phyloP scores from a whole-genome alignment of 441 rosid genomes.

The Corymbia calophylla region DNA sequence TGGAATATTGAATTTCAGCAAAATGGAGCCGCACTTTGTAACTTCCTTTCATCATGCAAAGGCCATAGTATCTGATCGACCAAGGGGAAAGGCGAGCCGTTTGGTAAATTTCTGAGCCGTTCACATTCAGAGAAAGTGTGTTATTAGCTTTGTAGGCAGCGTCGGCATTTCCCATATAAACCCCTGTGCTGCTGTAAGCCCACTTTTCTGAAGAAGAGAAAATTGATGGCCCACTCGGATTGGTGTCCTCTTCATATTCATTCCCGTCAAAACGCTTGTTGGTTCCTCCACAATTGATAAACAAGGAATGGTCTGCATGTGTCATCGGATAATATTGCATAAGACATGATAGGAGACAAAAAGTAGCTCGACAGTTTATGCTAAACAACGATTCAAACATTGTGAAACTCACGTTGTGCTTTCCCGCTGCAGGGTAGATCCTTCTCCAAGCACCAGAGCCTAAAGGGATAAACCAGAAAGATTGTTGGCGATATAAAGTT shows the following conservation, averaged over 20 bases:
- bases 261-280: slow-evolving; percentile 2
- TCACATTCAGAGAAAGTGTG: slow-evolving; percentile 18
- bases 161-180: not conserved
- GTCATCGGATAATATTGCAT: not conserved
- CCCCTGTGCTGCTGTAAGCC: slow-evolving; percentile 77
- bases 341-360: not conserved
- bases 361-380: not conserved
- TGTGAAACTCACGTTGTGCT: slow-evolving; percentile 30
- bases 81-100: slow-evolving; percentile 70
- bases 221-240: slow-evolving; percentile 17
- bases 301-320: slow-evolving; percentile 53
- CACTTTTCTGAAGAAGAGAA: slow-evolving; percentile 30
- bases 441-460: slow-evolving; percentile 62
- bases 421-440: slow-evolving; percentile 45
- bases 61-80: slow-evolving; percentile 61
- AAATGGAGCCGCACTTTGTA: not conserved
- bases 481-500: not conserved
- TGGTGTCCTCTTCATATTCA: slow-evolving; percentile 40
- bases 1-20: not conserved
- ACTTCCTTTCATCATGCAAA: not conserved
- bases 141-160: slow-evolving; percentile 20
- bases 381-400: not conserved
- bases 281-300: slow-evolving; percentile 75
- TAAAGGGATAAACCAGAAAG: slow-evolving; percentile 11
- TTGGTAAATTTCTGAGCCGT: slow-evolving; percentile 26